Percentiles rank a stretch among this genome's conserved stretches.
These are phyloP conservation scores for Aureobasidium musti DNA, from an alignment of 2,329 filamentous ascomycete species.

Conservation along the genomic window DNA sequence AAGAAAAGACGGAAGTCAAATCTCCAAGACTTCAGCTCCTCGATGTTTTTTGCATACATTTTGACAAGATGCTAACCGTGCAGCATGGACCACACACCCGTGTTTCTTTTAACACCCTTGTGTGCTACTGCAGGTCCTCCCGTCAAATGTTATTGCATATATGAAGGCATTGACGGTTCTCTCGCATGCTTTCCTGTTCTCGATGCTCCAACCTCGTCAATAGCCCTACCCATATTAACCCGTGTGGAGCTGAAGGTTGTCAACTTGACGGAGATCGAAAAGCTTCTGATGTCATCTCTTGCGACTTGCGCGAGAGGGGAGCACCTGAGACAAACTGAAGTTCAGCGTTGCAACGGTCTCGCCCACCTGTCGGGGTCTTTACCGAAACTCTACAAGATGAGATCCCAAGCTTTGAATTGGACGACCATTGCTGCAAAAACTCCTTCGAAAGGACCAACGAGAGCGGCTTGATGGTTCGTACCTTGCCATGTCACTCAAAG, in stretches of 20 bases:
- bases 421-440: background rate
- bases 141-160: background rate
- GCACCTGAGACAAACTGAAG: conserved; percentile 23
- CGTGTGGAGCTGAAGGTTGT: conserved; percentile 24
- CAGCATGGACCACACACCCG: background rate
- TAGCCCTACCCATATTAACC: conserved; percentile 11
- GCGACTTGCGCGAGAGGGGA: background rate
- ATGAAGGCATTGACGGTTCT: background rate
- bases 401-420: background rate
- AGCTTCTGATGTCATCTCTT: conserved; percentile 21
- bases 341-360: conserved; percentile 15
- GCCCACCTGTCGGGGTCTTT: conserved; percentile 6
- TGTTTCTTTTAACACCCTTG: background rate
- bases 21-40: conserved; percentile 5
- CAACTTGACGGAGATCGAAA: conserved; percentile 7
- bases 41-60: background rate
- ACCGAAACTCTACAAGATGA: conserved; percentile 16
- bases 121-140: conserved; percentile 27
- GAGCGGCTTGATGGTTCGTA: background rate
- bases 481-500: background rate
- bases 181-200: background rate
- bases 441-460: background rate
- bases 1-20: background rate
- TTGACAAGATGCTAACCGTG: background rate
- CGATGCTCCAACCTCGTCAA: background rate